A percentile compares a stretch with the other conserved stretches of the same genome.
These are phyloP conservation scores for Colletotrichum eleusines DNA, from an alignment of 2,329 filamentous ascomycete species.

Conservation along the genomic window DNA sequence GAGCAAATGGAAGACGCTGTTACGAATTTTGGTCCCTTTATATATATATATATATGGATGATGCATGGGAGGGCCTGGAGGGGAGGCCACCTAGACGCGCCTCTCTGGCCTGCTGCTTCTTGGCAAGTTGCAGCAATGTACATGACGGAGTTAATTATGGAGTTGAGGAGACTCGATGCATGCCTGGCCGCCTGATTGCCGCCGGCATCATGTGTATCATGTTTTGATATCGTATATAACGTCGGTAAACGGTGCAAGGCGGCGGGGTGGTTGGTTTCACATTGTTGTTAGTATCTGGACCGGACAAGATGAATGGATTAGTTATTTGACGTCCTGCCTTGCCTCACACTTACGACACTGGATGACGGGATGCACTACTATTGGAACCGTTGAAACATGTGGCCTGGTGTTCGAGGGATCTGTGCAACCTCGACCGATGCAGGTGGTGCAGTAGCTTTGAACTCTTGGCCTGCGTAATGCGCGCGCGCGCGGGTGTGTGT, in stretches of 20 bases:
- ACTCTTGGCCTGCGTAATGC: slow-evolving; percentile 7
- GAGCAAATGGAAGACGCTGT: background rate
- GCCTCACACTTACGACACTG: too few relatives aligned
- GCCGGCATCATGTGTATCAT: slow-evolving; percentile 36
- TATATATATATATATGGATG: background rate
- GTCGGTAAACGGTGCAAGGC: slow-evolving; percentile 24
- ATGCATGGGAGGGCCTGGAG: slow-evolving; percentile 15
- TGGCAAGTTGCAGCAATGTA: slow-evolving; percentile 27
- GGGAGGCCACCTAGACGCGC: too few relatives aligned
- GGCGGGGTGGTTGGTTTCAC: background rate
- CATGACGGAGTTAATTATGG: slow-evolving; percentile 37
- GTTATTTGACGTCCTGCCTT: background rate
- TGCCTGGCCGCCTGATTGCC: slow-evolving; percentile 20
- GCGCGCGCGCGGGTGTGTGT: too few relatives aligned
- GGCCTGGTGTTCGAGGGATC: background rate
- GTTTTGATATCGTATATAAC: slow-evolving; percentile 37
- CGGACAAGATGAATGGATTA: slow-evolving; percentile 21
- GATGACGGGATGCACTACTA: too few relatives aligned
- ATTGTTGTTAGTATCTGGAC: slow-evolving; percentile 20
- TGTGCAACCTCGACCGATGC: background rate
- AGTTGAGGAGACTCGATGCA: slow-evolving; percentile 23
- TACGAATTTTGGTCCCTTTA: background rate
- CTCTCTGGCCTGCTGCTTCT: slow-evolving; percentile 17
- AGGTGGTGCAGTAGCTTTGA: background rate
- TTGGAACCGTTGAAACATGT: too few relatives aligned